These are phyloP conservation scores for Aspergillus cejpii DNA, from an alignment of 2,329 filamentous ascomycete genomes.

Conservation along the genomic window DNA sequence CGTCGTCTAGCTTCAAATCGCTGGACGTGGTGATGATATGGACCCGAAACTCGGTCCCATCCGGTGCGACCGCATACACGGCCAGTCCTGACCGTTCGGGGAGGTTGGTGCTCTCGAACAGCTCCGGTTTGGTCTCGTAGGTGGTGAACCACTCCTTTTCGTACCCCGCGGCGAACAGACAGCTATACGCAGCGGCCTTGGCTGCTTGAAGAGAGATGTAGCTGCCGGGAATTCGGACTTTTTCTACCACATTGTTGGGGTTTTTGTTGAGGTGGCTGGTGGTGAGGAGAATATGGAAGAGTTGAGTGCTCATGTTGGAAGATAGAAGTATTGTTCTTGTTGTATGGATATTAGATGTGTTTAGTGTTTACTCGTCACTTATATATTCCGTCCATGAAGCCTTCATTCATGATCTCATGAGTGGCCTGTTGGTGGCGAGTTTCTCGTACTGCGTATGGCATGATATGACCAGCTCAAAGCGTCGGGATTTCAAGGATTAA, in stretches of 20 bases:
- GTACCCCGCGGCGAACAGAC: conserved; percentile 28
- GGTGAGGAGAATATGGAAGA: conserved; percentile 25
- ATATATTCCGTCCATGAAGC: too few species aligned
- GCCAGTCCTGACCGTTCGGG: conserved; percentile 13
- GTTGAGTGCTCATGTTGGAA: conserved; percentile 1
- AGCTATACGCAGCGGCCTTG: conserved; percentile 22
- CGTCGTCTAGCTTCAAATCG: conserved; percentile 7
- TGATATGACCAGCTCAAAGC: too few species aligned
- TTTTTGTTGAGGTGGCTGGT: conserved; percentile 20
- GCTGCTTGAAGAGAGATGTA: conserved; percentile 20
- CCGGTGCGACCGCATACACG: conserved; percentile 19
- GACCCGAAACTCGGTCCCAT: conserved; percentile 24
- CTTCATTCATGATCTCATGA: too few species aligned
- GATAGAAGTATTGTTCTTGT: too few species aligned
- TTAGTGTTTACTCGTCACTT: too few species aligned
- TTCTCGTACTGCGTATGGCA: too few species aligned
- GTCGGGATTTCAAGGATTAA: too few species aligned
- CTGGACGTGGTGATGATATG: conserved; percentile 22
- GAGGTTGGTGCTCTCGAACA: conserved; percentile 10
- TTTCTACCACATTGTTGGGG: conserved; percentile 22
- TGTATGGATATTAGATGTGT: too few species aligned
- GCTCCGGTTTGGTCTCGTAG: conserved; percentile 18
- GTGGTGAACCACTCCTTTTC: conserved; percentile 24
- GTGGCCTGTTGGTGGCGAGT: too few species aligned
- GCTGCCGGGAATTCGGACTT: conserved; percentile 22